Conservation (phyloP, 768 basidiomycete species). For the Pulveroboletus ravenelii region DNA sequence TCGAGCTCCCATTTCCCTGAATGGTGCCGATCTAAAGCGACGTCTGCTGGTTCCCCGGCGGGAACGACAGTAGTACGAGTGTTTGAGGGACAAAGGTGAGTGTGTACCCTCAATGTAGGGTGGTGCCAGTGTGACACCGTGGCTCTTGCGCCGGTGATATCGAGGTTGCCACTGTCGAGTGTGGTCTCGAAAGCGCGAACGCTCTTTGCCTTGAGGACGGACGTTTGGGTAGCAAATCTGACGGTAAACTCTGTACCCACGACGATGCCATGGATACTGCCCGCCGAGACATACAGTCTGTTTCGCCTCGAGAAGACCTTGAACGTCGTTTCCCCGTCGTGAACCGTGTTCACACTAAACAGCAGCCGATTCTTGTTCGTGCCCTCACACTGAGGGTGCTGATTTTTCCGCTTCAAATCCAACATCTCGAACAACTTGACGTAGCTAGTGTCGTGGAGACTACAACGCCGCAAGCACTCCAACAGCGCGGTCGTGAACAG, state of each 20-base stretch:
- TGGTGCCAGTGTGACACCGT: constrained; percentile 11
- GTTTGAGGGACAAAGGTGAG: background rate
- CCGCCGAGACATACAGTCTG: constrained; percentile 12
- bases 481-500: constrained; percentile 19
- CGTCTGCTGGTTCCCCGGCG: constrained; percentile 6
- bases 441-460: constrained; percentile 15
- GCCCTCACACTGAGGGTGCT: constrained; percentile 21
- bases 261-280: constrained; percentile 16
- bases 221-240: background rate
- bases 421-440: constrained; percentile 8
- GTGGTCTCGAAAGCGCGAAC: constrained; percentile 12
- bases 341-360: constrained; percentile 17
- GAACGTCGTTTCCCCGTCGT: constrained; percentile 11
- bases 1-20: constrained; percentile 11
- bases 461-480: constrained; percentile 5
- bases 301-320: constrained; percentile 6
- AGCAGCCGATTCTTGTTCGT: constrained; percentile 12
- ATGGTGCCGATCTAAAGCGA: background rate
- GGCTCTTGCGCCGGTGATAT: constrained; percentile 6
- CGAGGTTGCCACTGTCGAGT: constrained; percentile 6
- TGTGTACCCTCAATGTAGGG: constrained; percentile 4
- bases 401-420: background rate
- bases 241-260: constrained; percentile 13
- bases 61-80: constrained; percentile 8
- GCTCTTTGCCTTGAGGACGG: constrained; percentile 9